These are phyloP conservation scores for Gelatoporia subvermispora DNA, from an alignment of 768 basidiomycete genomes.

Conservation along the genomic window DNA sequence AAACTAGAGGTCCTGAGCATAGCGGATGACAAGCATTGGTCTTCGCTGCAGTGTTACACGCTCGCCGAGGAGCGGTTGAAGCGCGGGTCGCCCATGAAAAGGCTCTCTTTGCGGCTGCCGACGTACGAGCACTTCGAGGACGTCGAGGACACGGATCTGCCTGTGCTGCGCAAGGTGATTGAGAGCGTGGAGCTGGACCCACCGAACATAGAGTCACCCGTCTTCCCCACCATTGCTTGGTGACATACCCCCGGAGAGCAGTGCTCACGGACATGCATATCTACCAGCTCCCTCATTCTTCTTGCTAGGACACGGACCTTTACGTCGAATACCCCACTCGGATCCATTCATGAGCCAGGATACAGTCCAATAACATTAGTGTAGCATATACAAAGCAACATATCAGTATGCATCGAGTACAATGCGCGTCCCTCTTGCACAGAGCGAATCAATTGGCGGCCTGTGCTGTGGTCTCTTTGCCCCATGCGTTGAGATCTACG, in stretches of 20 bases:
- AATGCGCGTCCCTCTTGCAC: no score
- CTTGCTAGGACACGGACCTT: no score
- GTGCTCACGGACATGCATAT: no score
- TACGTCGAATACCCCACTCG: no score
- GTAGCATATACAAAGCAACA: no score
- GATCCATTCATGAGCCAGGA: no score
- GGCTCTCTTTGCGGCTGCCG: slow-evolving; percentile 20
- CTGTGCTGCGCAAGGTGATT: slow-evolving; percentile 18
- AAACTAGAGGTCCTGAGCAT: slow-evolving; percentile 19
- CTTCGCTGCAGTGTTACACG: slow-evolving; percentile 22
- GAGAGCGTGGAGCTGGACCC: slow-evolving; percentile 24
- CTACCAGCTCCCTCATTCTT: no score
- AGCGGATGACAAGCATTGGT: slow-evolving; percentile 24
- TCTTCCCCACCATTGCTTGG: slow-evolving; percentile 13
- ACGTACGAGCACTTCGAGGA: slow-evolving; percentile 25
- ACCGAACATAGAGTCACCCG: slow-evolving; percentile 6
- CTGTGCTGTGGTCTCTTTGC: slow-evolving; percentile 11
- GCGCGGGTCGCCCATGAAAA: slow-evolving; percentile 17
- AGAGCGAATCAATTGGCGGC: not conserved
- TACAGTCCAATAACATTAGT: no score
- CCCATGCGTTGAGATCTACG: slow-evolving; percentile 51
- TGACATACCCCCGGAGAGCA: not conserved
- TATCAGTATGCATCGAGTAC: no score
- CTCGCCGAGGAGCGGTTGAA: slow-evolving; percentile 18
- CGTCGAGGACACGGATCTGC: slow-evolving; percentile 23